Evolutionary conservation across 1,139 yeast species (phyloP).

Genomic region (Magnusiomyces clavatus): DNA sequence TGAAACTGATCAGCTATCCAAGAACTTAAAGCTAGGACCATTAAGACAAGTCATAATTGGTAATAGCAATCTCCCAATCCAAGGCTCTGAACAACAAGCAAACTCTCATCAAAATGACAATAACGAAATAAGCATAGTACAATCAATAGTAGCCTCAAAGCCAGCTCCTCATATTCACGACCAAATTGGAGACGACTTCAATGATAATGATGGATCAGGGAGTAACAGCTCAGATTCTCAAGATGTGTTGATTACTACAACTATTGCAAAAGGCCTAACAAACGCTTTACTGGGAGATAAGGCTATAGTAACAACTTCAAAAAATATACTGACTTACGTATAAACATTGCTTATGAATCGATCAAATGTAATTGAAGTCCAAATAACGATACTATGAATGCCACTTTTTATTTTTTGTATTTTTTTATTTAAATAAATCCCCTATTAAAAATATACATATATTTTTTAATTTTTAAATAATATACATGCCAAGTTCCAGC

Average conservation of each 20-base stretch:
- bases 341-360: too few relatives aligned
- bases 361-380: too few relatives aligned
- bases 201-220: neutral
- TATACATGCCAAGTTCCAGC: too few relatives aligned
- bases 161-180: neutral
- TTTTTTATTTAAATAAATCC: too few relatives aligned
- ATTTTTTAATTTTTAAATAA: too few relatives aligned
- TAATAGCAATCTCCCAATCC: neutral
- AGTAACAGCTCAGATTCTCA: neutral
- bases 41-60: constrained; percentile 22
- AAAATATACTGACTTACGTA: neutral
- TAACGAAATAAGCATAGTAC: neutral
- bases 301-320: neutral
- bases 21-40: constrained; percentile 26
- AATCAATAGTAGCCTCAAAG: neutral
- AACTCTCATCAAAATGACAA: neutral
- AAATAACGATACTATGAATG: too few relatives aligned
- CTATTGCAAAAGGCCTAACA: neutral
- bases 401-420: too few relatives aligned
- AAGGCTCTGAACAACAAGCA: neutral
- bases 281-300: constrained; percentile 2
- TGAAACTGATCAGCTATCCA: constrained; percentile 23
- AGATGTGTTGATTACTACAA: constrained; percentile 2
- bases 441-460: too few relatives aligned
- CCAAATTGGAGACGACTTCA: neutral